Base-by-base conservation (phyloP, 2,329 filamentous ascomycete genomes). In the Tothia fuscella region DNA sequence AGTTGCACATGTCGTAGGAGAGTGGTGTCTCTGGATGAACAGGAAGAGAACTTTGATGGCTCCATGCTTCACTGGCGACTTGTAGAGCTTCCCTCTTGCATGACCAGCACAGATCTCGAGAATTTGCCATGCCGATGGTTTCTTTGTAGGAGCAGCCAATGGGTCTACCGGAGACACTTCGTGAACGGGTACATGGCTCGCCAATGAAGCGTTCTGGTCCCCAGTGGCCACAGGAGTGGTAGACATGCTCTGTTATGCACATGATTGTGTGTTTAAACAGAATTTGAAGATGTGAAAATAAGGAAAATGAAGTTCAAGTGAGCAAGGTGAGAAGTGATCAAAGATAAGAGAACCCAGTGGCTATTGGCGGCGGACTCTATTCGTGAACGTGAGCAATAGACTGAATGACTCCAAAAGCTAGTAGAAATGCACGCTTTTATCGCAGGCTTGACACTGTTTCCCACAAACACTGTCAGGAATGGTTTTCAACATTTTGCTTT, bases 171-270 rank as follows among this genome's bases (percentile, higher is more conserved):
- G 20, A 22, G 7, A 34, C 12, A n/a, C 19, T 34, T 13, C 37
- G 41, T 20, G 55, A 55, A 13, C 56, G 51, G 31, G 52, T 51
- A 43, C 56, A 60, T 19, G 53, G 56, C 22, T 53, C 50, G 33
- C 47, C 48, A 38, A 51, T 36, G 38, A 57, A 51, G n/a, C 50
- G 47, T 16, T 53, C 48, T 4, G 49, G 48, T 4, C 54, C 53
- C 56, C 55, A 60, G 38, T 58, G 55, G 9, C 48, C 44, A 40
- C 57, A 59, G 32, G 20, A 46, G 38, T 58, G 55, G 32, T 52
- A 59, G 22, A 57, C 51, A 43, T 56, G 46, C 44, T 57, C 51
- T 3, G 52, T 51, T 30, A 53, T 48, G 45, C 57, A 60, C 56
- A 59, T 59, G 3, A 16, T 41, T 34, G 32, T 26, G 21, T 6